Base-by-base conservation (phyloP, 176 grass and related monocot genomes). In the Echinochloa phyllopogon region DNA sequence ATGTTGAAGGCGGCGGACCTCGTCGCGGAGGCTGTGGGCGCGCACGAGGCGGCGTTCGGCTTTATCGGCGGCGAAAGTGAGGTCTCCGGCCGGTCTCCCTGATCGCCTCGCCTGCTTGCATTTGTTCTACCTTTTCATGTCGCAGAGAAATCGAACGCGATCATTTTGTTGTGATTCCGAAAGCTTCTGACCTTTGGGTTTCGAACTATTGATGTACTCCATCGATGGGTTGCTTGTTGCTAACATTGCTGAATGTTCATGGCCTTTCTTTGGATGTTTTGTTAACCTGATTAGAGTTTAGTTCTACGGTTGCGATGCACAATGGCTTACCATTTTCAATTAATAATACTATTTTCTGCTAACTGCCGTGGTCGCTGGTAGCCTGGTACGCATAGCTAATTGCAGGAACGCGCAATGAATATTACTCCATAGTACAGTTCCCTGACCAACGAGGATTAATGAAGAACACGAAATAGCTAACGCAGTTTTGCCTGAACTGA, bases 11-110 rank as follows among this genome's bases (percentile, higher is more conserved):
- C 36, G 67, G 37, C 9, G 36, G 56, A 79, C 20, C 84, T 86
- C 76, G 66, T 51, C 33, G 15, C 17, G 33, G 21, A 25, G 76
- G 41, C 67, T 16, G 10, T 0, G 21, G 20, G 7, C 21, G 76
- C 76, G n/a, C n/a, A 43, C 43, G 20, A 86, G 45, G 76, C 67
- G 55, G 76, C 76, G 29, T 79, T 86, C 65, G 65, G 42, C 75
- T 49, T 11, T 27, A 8, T 10, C 42, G 16, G n/a, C n/a, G 20
- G 25, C 60, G 14, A 4, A 3, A 20, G 5, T 70, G 84, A 65
- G 29, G 5, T 21, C 20, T 12, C 58, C 13, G 20, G 8, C 8
- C 29, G 29, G 29, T 33, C 29, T 33, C 29, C 29, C 70, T 29
- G 24, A 40, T 63, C 6, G 42, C 20, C 48, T 63, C 6, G 42